Conservation (phyloP, 306 rosid species). For the Dryas alaskensis region DNA sequence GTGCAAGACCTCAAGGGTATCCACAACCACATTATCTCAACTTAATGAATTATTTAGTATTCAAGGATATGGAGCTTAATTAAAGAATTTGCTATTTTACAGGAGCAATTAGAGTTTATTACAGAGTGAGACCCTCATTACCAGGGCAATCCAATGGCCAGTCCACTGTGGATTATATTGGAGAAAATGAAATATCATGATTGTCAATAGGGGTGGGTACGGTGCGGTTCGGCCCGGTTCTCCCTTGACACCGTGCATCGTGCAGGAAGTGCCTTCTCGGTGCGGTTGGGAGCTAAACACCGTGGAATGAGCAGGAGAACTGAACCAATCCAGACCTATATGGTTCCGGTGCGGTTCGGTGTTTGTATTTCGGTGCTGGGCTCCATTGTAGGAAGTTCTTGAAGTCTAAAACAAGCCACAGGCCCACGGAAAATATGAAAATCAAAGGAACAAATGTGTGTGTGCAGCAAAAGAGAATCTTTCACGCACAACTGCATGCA, state of each 20-base stretch:
- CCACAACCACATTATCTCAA: neutral
- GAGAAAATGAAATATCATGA: conserved; percentile 92
- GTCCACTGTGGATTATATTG: conserved; percentile 80
- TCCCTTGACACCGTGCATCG: no score
- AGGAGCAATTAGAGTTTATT: conserved; percentile 92
- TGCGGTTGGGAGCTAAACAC: no score
- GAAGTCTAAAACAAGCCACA: neutral
- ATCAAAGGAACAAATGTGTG: no score
- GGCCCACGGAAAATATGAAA: neutral
- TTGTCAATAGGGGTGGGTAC: no score
- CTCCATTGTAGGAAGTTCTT: no score
- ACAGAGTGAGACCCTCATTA: conserved; percentile 91
- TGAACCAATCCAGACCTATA: no score
- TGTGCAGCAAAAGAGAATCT: neutral
- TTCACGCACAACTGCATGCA: neutral
- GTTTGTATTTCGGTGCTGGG: no score
- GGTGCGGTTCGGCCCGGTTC: no score
- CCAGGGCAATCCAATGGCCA: conserved; percentile 64
- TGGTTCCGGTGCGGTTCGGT: no score
- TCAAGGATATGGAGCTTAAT: neutral
- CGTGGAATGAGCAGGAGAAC: no score
- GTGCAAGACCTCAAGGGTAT: conserved; percentile 94
- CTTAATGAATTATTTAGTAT: neutral
- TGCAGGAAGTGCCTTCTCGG: no score
- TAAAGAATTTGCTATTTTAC: conserved; percentile 23